Conservation (phyloP, 2,329 filamentous ascomycete species). For the Knoxdaviesia capensis region DNA sequence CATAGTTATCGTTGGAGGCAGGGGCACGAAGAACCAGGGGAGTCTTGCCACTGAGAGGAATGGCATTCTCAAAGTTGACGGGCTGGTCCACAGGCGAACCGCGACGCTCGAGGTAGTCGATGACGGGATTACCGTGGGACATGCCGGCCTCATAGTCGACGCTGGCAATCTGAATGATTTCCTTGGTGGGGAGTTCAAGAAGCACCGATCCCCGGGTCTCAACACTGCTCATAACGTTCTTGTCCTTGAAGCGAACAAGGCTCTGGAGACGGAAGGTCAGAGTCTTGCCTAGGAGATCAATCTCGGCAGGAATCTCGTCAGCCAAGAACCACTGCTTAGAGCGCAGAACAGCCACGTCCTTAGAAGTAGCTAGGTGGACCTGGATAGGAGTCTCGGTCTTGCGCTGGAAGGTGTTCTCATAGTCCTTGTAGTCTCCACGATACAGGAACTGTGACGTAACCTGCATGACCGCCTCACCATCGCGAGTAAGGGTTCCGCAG, state of each 20-base stretch:
- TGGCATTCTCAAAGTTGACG: slow-evolving; percentile 91
- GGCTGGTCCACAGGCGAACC: slow-evolving; percentile 89
- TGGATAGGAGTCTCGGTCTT: slow-evolving; percentile 93
- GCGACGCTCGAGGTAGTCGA: slow-evolving; percentile 86
- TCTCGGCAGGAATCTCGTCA: slow-evolving; percentile 47
- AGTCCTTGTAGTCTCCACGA: slow-evolving; percentile 80
- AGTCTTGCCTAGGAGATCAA: slow-evolving; percentile 80
- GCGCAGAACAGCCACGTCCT: slow-evolving; percentile 81
- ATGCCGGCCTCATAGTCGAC: slow-evolving; percentile 84
- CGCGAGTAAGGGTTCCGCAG: slow-evolving; percentile 83
- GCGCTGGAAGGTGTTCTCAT: slow-evolving; percentile 95
- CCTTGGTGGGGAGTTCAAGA: slow-evolving; percentile 87
- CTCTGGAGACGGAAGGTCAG: slow-evolving; percentile 91
- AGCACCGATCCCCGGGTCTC: slow-evolving; percentile 85
- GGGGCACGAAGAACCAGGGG: slow-evolving; percentile 78
- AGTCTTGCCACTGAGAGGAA: slow-evolving; percentile 82
- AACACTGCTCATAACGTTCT: slow-evolving; percentile 74
- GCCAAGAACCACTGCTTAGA: slow-evolving; percentile 97
- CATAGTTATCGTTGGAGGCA: slow-evolving; percentile 93
- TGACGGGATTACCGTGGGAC: slow-evolving; percentile 89
- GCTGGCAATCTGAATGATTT: slow-evolving; percentile 91
- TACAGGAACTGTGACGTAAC: slow-evolving; percentile 98
- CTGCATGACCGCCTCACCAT: slow-evolving; percentile 81
- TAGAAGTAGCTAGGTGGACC: slow-evolving; percentile 66
- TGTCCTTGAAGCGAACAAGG: slow-evolving; percentile 85